A percentile compares a stretch with the other conserved stretches of the same genome.
phyloP scores from a whole-genome alignment of 306 rosid genomes.

The Casuarina glauca region DNA sequence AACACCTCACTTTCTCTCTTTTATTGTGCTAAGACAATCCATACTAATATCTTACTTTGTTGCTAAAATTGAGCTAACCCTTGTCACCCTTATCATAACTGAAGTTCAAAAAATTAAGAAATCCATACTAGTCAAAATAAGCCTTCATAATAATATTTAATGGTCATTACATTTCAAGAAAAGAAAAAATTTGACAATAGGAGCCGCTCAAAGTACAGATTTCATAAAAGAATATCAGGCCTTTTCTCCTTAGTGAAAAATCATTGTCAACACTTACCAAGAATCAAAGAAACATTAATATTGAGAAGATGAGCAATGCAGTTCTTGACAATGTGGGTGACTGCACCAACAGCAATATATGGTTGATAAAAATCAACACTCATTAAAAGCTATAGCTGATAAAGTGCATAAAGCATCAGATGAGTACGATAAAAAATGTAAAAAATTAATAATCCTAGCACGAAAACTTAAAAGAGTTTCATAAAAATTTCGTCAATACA shows the following conservation, averaged over 20 bases:
- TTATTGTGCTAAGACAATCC: background rate
- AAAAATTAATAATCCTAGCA: conserved; percentile 2
- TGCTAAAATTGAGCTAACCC: background rate
- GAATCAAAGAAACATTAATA: conserved; percentile 81
- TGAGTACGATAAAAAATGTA: conserved; percentile 1
- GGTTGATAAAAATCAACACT: background rate
- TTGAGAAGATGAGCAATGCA: conserved; percentile 70
- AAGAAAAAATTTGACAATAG: conserved; percentile 2
- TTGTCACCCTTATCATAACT: background rate
- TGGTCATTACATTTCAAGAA: conserved; percentile 4
- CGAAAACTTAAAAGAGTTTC: background rate
- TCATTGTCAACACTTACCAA: conserved; percentile 52
- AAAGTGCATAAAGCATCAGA: background rate
- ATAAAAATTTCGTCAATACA: background rate
- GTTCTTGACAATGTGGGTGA: conserved; percentile 84
- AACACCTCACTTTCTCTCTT: background rate
- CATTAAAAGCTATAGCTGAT: conserved; percentile 7
- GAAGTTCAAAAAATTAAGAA: background rate
- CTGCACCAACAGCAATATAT: conserved; percentile 47
- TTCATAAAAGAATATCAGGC: conserved; percentile 4
- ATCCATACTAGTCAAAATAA: background rate
- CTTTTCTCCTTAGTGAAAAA: conserved; percentile 11
- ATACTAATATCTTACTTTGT: background rate
- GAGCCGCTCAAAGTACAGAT: background rate
- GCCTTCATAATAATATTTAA: background rate